These are phyloP conservation scores for Skeletonema tropicum DNA, from an alignment of 108 stramenopile species.

Conservation along the genomic window DNA sequence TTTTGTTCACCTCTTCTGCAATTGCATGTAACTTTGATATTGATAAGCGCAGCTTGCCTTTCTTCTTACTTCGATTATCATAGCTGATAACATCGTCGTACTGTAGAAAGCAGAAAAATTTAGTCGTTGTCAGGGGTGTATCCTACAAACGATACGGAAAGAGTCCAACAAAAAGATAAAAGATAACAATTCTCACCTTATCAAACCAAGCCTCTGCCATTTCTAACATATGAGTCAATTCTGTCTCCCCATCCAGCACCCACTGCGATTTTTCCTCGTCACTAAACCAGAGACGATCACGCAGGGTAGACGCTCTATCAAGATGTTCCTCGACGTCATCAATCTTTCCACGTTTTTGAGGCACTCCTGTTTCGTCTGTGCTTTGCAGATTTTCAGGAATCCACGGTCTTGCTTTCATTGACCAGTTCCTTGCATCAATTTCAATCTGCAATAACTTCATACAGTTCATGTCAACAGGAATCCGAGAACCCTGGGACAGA, in stretches of 20 bases:
- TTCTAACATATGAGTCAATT: slow-evolving; percentile 56
- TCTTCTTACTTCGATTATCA: slow-evolving; percentile 60
- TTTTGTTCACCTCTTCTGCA: slow-evolving; percentile 55
- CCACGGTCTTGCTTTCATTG: slow-evolving; percentile 70
- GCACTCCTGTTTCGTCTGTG: slow-evolving; percentile 28
- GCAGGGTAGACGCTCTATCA: slow-evolving; percentile 60
- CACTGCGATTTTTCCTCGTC: slow-evolving; percentile 54
- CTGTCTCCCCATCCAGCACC: slow-evolving; percentile 62
- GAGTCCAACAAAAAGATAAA: background rate
- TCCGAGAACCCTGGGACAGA: slow-evolving; percentile 70
- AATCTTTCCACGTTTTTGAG: slow-evolving; percentile 67
- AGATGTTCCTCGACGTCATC: slow-evolving; percentile 76
- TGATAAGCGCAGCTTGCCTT: slow-evolving; percentile 49
- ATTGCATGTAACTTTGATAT: slow-evolving; percentile 59
- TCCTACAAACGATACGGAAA: background rate
- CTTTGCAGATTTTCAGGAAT: slow-evolving; percentile 45
- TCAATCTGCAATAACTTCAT: slow-evolving; percentile 77
- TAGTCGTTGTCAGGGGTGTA: background rate
- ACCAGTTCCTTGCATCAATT: slow-evolving; percentile 79
- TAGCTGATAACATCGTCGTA: slow-evolving; percentile 58
- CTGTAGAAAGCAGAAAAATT: slow-evolving; percentile 19
- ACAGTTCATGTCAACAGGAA: slow-evolving; percentile 73
- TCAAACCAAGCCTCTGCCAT: slow-evolving; percentile 73
- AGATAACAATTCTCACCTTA: slow-evolving; percentile 46
- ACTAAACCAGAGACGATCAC: slow-evolving; percentile 56